A percentile compares a stretch with the other conserved stretches of the same genome.
These are phyloP conservation scores for Hypoxylon fuscum DNA, from an alignment of 495 filamentous ascomycete genomes.

Conservation along the genomic window DNA sequence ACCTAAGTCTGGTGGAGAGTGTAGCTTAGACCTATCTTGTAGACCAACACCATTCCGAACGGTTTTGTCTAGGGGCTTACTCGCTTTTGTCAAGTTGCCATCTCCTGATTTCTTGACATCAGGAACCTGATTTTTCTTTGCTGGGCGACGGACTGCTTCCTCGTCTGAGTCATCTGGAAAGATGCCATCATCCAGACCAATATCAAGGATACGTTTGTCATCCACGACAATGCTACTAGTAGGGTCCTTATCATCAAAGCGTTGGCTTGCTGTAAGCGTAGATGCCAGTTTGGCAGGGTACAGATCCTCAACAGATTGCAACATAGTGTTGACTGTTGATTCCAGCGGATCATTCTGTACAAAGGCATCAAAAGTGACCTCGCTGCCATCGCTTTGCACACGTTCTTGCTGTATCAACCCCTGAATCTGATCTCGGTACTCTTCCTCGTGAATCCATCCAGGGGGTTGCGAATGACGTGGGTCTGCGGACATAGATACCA, in stretches of 20 bases:
- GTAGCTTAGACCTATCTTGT: background rate
- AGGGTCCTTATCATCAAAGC: constrained; percentile 36
- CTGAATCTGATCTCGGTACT: constrained; percentile 71
- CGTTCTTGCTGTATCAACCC: constrained; percentile 70
- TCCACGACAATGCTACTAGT: constrained; percentile 54
- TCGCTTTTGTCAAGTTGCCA: background rate
- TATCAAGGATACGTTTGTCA: constrained; percentile 53
- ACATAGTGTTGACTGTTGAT: constrained; percentile 70
- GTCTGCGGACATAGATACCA: constrained; percentile 88
- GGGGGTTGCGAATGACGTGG: constrained; percentile 70
- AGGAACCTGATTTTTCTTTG: constrained; percentile 9
- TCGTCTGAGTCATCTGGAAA: constrained; percentile 65
- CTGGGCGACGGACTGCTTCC: constrained; percentile 43
- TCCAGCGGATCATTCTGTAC: constrained; percentile 61
- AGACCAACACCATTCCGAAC: background rate
- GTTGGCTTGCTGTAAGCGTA: constrained; percentile 49
- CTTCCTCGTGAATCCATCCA: constrained; percentile 92
- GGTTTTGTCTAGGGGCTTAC: background rate
- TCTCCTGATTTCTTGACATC: background rate
- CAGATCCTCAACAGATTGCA: constrained; percentile 87
- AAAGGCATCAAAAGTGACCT: constrained; percentile 70
- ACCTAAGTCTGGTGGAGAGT: background rate
- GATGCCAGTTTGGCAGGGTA: constrained; percentile 72
- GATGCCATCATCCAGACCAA: constrained; percentile 50
- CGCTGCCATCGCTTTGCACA: constrained; percentile 54